phyloP scores from a whole-genome alignment of 2,329 filamentous ascomycete genomes.

The Rhynchosporium agropyri region DNA sequence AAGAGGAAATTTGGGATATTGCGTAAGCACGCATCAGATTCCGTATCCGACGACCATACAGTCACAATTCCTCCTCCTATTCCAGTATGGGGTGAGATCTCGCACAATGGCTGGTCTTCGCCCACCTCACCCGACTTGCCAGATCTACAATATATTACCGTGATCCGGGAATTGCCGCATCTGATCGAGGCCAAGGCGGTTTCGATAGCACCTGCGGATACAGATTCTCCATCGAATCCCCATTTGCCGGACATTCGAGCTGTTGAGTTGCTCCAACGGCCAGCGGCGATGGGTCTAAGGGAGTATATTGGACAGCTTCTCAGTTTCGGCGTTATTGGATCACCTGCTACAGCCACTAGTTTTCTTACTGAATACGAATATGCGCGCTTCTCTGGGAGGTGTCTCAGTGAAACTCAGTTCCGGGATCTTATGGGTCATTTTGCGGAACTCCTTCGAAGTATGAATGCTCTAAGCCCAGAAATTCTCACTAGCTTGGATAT shows the following conservation, averaged over 20 bases:
- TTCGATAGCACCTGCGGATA: conserved; percentile 70
- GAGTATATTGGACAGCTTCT: conserved; percentile 77
- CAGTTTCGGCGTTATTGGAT: conserved; percentile 65
- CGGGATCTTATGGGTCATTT: conserved; percentile 81
- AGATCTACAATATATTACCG: conserved; percentile 79
- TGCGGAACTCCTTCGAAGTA: conserved; percentile 75
- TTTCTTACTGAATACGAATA: conserved; percentile 82
- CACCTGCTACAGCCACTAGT: conserved; percentile 50
- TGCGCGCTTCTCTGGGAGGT: conserved; percentile 76
- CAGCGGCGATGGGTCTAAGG: conserved; percentile 71
- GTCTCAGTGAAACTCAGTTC: conserved; percentile 72
- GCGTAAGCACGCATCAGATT: conserved; percentile 18
- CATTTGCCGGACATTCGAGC: conserved; percentile 65
- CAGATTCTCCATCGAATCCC: conserved; percentile 45
- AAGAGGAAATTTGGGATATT: conserved; percentile 17
- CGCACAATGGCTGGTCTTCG: conserved; percentile 87
- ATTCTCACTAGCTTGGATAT: conserved; percentile 34
- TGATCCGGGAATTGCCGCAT: conserved; percentile 82
- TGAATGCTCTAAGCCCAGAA: conserved; percentile 54
- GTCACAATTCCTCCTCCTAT: conserved; percentile 32
- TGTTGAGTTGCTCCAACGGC: conserved; percentile 71
- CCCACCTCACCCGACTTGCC: conserved; percentile 74
- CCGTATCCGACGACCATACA: conserved; percentile 30
- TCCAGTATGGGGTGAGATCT: conserved; percentile 75
- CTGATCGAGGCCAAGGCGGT: conserved; percentile 91